phyloP scores from a whole-genome alignment of 2,329 filamentous ascomycete species.

The Cordyceps militaris region DNA sequence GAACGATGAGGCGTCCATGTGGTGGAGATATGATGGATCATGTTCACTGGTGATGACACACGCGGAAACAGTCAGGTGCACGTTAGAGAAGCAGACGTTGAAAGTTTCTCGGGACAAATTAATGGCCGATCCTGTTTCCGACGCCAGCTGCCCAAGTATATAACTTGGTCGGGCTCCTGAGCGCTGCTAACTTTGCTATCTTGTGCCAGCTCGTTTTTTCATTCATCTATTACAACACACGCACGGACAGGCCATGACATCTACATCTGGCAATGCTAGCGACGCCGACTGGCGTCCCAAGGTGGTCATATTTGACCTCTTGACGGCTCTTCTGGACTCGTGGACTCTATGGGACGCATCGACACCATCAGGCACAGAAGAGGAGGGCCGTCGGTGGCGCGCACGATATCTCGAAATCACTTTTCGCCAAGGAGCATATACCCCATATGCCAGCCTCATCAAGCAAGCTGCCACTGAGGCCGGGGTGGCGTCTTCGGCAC shows the following conservation, averaged over 20 bases:
- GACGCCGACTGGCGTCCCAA: constrained; percentile 22
- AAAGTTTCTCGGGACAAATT: not conserved
- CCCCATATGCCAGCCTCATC: constrained; percentile 27
- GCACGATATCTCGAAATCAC: constrained; percentile 31
- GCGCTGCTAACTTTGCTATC: not conserved
- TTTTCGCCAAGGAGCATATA: constrained; percentile 27
- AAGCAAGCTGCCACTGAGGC: constrained; percentile 23
- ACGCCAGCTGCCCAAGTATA: not conserved
- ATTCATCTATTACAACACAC: not conserved
- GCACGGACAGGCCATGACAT: not conserved
- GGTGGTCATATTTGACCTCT: constrained; percentile 33
- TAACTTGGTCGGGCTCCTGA: not conserved
- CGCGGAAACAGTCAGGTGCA: not conserved
- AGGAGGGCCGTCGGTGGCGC: constrained; percentile 28
- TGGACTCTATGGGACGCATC: constrained; percentile 32
- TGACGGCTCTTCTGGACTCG: constrained; percentile 33
- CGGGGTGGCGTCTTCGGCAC: constrained; percentile 23
- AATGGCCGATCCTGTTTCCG: not conserved
- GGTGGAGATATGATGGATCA: not conserved
- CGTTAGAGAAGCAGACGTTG: not conserved
- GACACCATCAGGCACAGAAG: constrained; percentile 19
- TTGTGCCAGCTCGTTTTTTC: not conserved
- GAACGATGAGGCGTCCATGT: constrained; percentile 2
- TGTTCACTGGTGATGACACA: not conserved
- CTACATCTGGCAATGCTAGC: not conserved